phyloP scores from a whole-genome alignment of 495 filamentous ascomycete species.

The Tuber microsphaerosporum region DNA sequence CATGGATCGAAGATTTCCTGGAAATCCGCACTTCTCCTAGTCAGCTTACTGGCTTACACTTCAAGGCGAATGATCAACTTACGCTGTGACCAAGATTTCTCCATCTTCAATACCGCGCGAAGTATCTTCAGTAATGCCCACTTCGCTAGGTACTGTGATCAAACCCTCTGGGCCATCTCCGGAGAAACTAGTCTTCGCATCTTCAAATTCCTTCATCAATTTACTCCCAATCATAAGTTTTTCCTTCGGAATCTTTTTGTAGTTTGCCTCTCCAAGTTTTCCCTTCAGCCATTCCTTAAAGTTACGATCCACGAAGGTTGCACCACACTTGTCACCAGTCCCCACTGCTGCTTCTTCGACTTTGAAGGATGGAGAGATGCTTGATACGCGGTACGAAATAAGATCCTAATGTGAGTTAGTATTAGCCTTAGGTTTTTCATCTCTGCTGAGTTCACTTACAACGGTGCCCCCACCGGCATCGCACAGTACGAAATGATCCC shows the following conservation, averaged over 20 bases:
- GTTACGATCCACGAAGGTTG: conserved; percentile 55
- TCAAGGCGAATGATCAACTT: not conserved
- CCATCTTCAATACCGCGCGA: not conserved
- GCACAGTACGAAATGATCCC: conserved; percentile 47
- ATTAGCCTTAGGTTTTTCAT: not conserved
- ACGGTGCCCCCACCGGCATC: conserved; percentile 56
- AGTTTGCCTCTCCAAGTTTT: conserved; percentile 3
- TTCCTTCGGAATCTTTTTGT: conserved; percentile 1
- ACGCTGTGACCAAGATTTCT: not conserved
- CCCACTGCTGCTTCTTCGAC: conserved; percentile 48
- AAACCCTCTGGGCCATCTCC: not conserved
- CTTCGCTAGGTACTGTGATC: not conserved
- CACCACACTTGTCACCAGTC: conserved; percentile 58
- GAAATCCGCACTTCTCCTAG: not conserved
- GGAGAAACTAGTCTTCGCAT: not conserved
- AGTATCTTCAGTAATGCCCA: not conserved
- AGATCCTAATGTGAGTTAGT: conserved; percentile 41
- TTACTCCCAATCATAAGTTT: conserved; percentile 8
- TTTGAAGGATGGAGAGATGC: conserved; percentile 44
- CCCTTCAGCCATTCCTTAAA: conserved; percentile 9
- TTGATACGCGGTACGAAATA: conserved; percentile 49
- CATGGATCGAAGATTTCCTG: not conserved
- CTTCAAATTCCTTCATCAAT: conserved; percentile 33
- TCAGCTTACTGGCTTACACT: not conserved
- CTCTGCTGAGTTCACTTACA: not conserved